These are phyloP conservation scores for Dactylonectria estremocensis DNA, from an alignment of 2,329 filamentous ascomycete species.

Conservation along the genomic window DNA sequence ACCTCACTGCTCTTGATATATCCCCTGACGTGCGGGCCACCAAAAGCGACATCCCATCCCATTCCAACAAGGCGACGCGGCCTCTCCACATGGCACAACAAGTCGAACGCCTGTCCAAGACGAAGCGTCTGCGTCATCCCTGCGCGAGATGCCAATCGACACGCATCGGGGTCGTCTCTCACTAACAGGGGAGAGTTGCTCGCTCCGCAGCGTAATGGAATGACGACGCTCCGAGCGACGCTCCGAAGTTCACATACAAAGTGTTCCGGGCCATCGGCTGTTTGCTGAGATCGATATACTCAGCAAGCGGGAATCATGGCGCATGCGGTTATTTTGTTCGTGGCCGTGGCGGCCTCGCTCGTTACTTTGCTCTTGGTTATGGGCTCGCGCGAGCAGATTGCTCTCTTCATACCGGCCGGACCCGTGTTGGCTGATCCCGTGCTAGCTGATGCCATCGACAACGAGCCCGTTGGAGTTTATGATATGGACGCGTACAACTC, in stretches of 20 bases:
- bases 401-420: slow-evolving; percentile 3
- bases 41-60: neutral
- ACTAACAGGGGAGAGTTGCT: neutral
- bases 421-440: neutral
- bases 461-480: slow-evolving; percentile 6
- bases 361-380: slow-evolving; percentile 15
- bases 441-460: neutral
- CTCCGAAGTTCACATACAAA: slow-evolving; percentile 19
- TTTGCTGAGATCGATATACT: neutral
- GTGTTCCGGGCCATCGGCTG: slow-evolving; percentile 22
- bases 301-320: slow-evolving; percentile 18
- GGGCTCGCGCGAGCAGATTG: neutral
- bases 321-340: slow-evolving; percentile 2
- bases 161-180: neutral
- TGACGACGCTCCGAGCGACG: slow-evolving; percentile 24
- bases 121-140: slow-evolving; percentile 13
- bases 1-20: neutral
- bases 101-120: neutral
- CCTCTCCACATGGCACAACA: slow-evolving; percentile 21
- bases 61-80: slow-evolving; percentile 21
- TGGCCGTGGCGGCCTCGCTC: slow-evolving; percentile 1
- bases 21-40: neutral
- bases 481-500: slow-evolving; percentile 21
- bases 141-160: neutral
- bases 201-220: too few species aligned